phyloP scores from a whole-genome alignment of 2,329 filamentous ascomycete genomes.

The Ascosphaera aggregata region DNA sequence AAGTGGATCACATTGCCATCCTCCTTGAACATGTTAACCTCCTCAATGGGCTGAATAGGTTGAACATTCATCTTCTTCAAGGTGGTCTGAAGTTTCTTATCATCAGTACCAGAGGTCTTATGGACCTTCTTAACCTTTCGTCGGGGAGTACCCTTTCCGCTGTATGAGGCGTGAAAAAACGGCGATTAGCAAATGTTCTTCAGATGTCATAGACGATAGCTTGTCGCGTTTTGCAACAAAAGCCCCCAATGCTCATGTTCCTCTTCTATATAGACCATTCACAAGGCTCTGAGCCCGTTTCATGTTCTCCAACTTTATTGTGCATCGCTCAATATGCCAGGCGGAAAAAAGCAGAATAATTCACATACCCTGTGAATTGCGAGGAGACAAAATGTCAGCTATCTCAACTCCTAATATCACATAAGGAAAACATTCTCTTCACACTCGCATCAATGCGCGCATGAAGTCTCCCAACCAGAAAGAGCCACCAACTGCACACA shows the following conservation, averaged over 20 bases:
- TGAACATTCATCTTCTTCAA: slow-evolving; percentile 99
- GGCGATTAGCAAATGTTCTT: slow-evolving; percentile 6
- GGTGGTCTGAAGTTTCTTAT: slow-evolving; percentile 96
- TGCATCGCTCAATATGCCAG: background rate
- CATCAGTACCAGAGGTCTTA: slow-evolving; percentile 77
- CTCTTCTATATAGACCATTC: too few relatives aligned
- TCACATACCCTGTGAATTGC: slow-evolving; percentile 5
- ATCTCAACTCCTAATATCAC: background rate
- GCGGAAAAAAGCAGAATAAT: background rate
- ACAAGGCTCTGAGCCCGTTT: too few relatives aligned
- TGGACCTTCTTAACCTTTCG: slow-evolving; percentile 97
- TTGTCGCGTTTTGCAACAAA: too few relatives aligned
- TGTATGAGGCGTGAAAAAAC: slow-evolving; percentile 13
- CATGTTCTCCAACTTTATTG: too few relatives aligned
- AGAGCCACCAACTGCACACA: slow-evolving; percentile 10
- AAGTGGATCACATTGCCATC: slow-evolving; percentile 99
- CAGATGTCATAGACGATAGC: too few relatives aligned
- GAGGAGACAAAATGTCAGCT: slow-evolving; percentile 1
- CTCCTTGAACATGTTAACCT: slow-evolving; percentile 99
- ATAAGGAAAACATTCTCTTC: background rate
- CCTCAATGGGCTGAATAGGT: slow-evolving; percentile 98
- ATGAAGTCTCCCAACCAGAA: background rate
- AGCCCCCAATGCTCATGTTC: too few relatives aligned
- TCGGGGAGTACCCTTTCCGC: slow-evolving; percentile 95
- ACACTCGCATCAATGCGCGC: background rate